Evolutionary conservation across 805 yeast species (phyloP), one percentile per base, ranked within the genome.

Genomic region (Metschnikowia cerradonensis): DNA sequence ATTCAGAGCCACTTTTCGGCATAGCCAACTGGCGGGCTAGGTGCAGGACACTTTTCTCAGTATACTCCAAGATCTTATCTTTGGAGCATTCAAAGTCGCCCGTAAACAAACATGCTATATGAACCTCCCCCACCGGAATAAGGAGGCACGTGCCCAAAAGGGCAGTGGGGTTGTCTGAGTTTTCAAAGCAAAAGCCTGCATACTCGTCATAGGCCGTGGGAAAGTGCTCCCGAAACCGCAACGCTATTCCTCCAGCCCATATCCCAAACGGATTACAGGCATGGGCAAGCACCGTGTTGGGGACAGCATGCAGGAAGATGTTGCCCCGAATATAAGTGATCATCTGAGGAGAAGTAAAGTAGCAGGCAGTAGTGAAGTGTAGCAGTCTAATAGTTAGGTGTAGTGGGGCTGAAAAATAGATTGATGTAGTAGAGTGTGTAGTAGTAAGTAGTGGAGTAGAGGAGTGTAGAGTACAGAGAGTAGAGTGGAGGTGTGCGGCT

Each of bases 181-280:
- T 53, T 7, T 59, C 42, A 5, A 51, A 43, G 61, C 88, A 83
- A 57, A 75, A 71, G 1, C 65, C 57, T 14, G 62, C 56, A 59
- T 89, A 87, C 3, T 59, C 55, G 41, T 63, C 56, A 58, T 79
- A 86, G 3, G 92, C 79, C 2, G 70, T 60, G 2, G 89, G 90
- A 63, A 76, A 88, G 42, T 70, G 65, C 15, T 58, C 48, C 22
- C 75, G 78, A 60, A 89, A 80, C 23, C 68, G 78, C 3, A 72
- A 72, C 0, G 96, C 96, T 2, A 89, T 79, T 0, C 96, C 96
- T 3, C 88, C 92, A 3, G 94, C 94, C 96, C 96, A 89, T 1
- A 73, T 60, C 0, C 96, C 96, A 23, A 74, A 71, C 36, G 90
- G 82, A 62, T 89, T 89, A 61, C 96, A 89, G 0, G 96, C 82